Evolutionary conservation across 164 flowering plant species (phyloP), one percentile per base, ranked within the genome.

Genomic region (Nelumbo lutea): DNA sequence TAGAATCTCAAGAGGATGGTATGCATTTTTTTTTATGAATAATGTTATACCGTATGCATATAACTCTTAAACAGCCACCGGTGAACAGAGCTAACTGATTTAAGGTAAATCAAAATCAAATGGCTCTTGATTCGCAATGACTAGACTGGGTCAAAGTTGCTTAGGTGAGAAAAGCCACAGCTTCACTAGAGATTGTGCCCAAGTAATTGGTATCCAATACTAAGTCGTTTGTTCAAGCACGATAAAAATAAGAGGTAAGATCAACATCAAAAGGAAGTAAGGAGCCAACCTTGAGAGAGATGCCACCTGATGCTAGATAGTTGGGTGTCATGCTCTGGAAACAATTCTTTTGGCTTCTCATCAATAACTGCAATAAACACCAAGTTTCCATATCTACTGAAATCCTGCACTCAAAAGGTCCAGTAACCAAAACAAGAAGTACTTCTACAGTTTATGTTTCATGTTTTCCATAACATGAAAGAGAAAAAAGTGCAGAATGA

Each of bases 231-330:
- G 27, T 27, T 27, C 27, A 27, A 27, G 27, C 27, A 27, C 27
- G 27, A 27, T 27, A 27, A 27, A 27, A 27, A 27, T 27, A 27
- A 27, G 27, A 27, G 27, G 27, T 27, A 27, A 27, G 27, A 27
- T 27, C 27, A 27, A 27, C 27, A 27, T 27, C 27, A 27, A 27
- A 27, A 27, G 27, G 27, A 27, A 27, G 27, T 27, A 27, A 60
- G 45, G 45, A 65, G 70, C 78, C 3, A 67, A 94, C 98, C 98
- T 91, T 90, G 92, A 58, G 93, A 83, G 51, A 95, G 85, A 87
- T 95, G 97, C 98, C 98, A 91, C 40, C 98, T 88, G 70, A 94
- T 81, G 82, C 85, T 90, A 61, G 97, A 83, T 51, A 94, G 84
- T 76, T 85, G 94, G 27, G 89, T 83, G 45, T 91, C 96, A 65